These are phyloP conservation scores for Pyrenochaeta sp. DNA, from an alignment of 2,329 filamentous ascomycete genomes.

Conservation along the genomic window DNA sequence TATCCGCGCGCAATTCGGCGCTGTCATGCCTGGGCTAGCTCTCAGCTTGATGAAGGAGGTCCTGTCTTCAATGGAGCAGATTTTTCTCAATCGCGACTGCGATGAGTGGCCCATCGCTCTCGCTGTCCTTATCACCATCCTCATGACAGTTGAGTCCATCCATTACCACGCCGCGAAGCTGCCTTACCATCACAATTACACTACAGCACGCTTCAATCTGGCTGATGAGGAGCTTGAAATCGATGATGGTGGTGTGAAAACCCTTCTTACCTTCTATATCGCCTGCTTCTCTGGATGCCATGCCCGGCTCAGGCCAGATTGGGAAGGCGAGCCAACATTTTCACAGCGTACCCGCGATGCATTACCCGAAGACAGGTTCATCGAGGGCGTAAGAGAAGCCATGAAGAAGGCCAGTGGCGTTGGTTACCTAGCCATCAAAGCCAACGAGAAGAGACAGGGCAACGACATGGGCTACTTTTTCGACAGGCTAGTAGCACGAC, in stretches of 20 bases:
- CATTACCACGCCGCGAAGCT: conserved; percentile 50
- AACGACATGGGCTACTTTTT: conserved; percentile 50
- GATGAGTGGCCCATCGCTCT: conserved; percentile 45
- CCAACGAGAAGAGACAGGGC: conserved; percentile 21
- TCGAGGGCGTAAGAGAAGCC: conserved; percentile 40
- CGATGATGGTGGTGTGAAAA: conserved; percentile 39
- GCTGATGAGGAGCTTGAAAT: conserved; percentile 14
- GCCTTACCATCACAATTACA: conserved; percentile 41
- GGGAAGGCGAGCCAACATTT: conserved; percentile 34
- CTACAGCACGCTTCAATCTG: neutral
- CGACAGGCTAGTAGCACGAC: conserved; percentile 46
- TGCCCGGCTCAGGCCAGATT: conserved; percentile 34
- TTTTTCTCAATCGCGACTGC: conserved; percentile 40
- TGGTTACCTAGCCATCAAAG: conserved; percentile 35
- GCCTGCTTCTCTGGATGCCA: conserved; percentile 47
- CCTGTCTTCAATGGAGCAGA: conserved; percentile 40
- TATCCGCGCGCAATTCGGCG: conserved; percentile 50
- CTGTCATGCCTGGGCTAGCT: conserved; percentile 45
- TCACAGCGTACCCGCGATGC: neutral
- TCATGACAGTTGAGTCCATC: conserved; percentile 50
- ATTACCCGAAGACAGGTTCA: conserved; percentile 34
- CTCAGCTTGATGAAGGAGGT: conserved; percentile 41
- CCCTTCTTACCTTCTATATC: conserved; percentile 42
- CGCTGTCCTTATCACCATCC: conserved; percentile 41
- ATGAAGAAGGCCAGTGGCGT: conserved; percentile 20